phyloP scores from a whole-genome alignment of 108 stramenopile species.

The Cyclotella kingstonii region DNA sequence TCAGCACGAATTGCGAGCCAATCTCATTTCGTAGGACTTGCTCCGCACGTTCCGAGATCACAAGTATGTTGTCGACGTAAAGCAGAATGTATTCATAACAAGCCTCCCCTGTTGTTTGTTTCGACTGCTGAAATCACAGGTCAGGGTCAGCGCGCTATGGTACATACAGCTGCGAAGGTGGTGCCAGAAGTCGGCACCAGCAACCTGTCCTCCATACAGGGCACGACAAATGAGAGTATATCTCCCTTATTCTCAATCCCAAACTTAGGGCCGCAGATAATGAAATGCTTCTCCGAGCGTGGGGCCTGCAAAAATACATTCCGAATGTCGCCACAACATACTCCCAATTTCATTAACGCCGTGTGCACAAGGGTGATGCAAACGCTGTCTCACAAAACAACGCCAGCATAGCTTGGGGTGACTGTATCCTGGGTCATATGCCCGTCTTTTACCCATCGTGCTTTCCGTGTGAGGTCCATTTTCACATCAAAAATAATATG shows the following conservation, averaged over 20 bases:
- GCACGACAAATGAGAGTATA: constrained; percentile 42
- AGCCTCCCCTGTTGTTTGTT: constrained; percentile 16
- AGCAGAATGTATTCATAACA: constrained; percentile 41
- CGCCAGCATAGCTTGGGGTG: too few relatives aligned
- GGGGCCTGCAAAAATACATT: constrained; percentile 36
- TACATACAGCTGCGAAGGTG: constrained; percentile 35
- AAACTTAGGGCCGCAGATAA: constrained; percentile 41
- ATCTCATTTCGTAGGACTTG: constrained; percentile 23
- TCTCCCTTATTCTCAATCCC: constrained; percentile 44
- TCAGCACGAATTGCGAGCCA: constrained; percentile 39
- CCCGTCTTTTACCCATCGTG: too few relatives aligned
- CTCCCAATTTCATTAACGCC: constrained; percentile 5
- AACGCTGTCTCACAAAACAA: too few relatives aligned
- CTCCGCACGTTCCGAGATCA: constrained; percentile 9
- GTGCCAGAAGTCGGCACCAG: constrained; percentile 44
- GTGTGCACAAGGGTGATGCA: constrained; percentile 31
- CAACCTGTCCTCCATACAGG: constrained; percentile 50
- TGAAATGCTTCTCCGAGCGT: not conserved
- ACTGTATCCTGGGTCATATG: too few relatives aligned
- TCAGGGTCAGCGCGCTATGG: constrained; percentile 38
- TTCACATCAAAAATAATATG: too few relatives aligned
- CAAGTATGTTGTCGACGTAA: constrained; percentile 37
- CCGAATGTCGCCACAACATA: constrained; percentile 18
- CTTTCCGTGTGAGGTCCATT: too few relatives aligned
- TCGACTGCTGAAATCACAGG: constrained; percentile 25